Evolutionary conservation across 352 stramenopile genomes (phyloP).

Genomic region (Phytophthora tubulina): DNA sequence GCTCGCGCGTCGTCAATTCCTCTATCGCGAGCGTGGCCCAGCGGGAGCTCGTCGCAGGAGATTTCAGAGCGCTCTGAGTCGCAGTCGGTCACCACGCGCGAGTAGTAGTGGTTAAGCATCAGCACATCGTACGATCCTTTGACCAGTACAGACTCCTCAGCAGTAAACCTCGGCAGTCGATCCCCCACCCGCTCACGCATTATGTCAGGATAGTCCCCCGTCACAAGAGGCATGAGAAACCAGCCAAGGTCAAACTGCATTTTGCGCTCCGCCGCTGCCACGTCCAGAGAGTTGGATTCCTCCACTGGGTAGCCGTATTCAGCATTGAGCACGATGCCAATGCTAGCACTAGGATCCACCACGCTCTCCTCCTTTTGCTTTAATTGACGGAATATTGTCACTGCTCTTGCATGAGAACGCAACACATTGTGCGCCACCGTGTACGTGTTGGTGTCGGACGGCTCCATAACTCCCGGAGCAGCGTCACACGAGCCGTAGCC

Average conservation of each 20-base stretch:
- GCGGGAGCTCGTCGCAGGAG: slow-evolving; percentile 43
- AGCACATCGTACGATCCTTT: slow-evolving; percentile 93
- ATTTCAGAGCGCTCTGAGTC: slow-evolving; percentile 40
- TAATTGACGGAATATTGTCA: slow-evolving; percentile 87
- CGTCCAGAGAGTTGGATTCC: slow-evolving; percentile 49
- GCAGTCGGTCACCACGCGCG: slow-evolving; percentile 63
- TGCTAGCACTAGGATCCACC: slow-evolving; percentile 63
- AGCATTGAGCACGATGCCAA: slow-evolving; percentile 94
- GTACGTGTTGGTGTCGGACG: slow-evolving; percentile 59
- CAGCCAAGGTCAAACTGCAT: slow-evolving; percentile 94
- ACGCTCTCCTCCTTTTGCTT: slow-evolving; percentile 41
- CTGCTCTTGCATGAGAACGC: slow-evolving; percentile 88
- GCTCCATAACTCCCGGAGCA: slow-evolving; percentile 42
- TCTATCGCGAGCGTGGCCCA: slow-evolving; percentile 58
- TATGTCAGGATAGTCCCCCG: slow-evolving; percentile 92
- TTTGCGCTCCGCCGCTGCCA: slow-evolving; percentile 77
- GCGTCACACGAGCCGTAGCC: slow-evolving; percentile 86
- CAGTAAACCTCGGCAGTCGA: slow-evolving; percentile 89
- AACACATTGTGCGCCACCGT: slow-evolving; percentile 91
- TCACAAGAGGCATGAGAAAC: slow-evolving; percentile 93
- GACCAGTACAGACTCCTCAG: slow-evolving; percentile 74
- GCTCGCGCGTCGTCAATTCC: slow-evolving; percentile 63
- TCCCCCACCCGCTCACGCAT: slow-evolving; percentile 88
- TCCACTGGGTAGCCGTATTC: slow-evolving; percentile 86
- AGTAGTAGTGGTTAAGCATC: slow-evolving; percentile 95